Evolutionary conservation across 192 early-diverging fungal genomes (phyloP).

Genomic region (Coemansia sp.): DNA sequence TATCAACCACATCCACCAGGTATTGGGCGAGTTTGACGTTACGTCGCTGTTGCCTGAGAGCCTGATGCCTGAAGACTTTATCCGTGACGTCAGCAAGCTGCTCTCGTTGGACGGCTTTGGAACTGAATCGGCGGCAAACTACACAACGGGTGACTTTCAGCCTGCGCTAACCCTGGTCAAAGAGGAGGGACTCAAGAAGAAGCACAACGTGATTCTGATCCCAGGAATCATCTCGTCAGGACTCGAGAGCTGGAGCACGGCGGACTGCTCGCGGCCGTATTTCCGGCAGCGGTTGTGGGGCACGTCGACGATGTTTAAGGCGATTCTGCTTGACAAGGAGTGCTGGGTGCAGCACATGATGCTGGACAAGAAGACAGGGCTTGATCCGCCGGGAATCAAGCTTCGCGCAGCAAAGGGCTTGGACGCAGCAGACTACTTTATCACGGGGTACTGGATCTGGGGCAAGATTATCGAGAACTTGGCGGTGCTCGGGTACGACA

Average conservation of each 20-base stretch:
- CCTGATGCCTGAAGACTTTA: slow-evolving; percentile 66
- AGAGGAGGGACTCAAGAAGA: slow-evolving; percentile 30
- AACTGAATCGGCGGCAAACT: neutral
- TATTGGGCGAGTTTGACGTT: slow-evolving; percentile 65
- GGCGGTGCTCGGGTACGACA: slow-evolving; percentile 81
- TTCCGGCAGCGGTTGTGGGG: slow-evolving; percentile 89
- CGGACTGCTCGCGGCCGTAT: slow-evolving; percentile 73
- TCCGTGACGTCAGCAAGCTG: slow-evolving; percentile 61
- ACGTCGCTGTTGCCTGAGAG: slow-evolving; percentile 61
- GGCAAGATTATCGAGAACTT: slow-evolving; percentile 79
- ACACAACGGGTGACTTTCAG: slow-evolving; percentile 41
- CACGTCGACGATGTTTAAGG: slow-evolving; percentile 78
- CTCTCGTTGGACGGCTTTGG: slow-evolving; percentile 39
- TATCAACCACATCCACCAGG: slow-evolving; percentile 50
- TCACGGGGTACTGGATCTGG: slow-evolving; percentile 92
- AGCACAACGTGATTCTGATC: slow-evolving; percentile 71
- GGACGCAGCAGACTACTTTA: slow-evolving; percentile 88
- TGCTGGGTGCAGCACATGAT: slow-evolving; percentile 84
- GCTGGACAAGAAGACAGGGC: slow-evolving; percentile 76
- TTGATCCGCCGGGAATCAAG: slow-evolving; percentile 79
- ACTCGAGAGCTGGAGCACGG: slow-evolving; percentile 84
- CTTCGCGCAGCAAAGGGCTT: slow-evolving; percentile 82
- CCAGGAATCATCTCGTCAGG: slow-evolving; percentile 88
- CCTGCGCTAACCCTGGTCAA: slow-evolving; percentile 34
- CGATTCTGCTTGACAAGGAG: slow-evolving; percentile 79